phyloP scores from a whole-genome alignment of 148 eudicot species.

The Rhododendron vialii region DNA sequence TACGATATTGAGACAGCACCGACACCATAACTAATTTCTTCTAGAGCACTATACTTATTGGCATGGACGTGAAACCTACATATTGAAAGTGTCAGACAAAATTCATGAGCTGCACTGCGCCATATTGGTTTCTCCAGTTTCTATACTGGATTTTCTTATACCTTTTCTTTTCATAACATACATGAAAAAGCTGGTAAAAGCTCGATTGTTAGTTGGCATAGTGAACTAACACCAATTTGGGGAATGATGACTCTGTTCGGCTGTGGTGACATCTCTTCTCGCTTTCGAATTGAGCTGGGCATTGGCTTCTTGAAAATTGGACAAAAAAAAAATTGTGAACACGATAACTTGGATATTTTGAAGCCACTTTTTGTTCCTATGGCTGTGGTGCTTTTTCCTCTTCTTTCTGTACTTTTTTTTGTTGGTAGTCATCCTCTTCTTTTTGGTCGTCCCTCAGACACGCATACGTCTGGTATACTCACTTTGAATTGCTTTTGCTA shows the following conservation, averaged over 20 bases:
- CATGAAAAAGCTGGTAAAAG: neutral
- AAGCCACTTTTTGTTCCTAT: neutral
- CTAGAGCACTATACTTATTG: neutral
- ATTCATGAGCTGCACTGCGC: neutral
- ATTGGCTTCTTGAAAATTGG: neutral
- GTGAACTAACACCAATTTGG: neutral
- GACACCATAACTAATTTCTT: neutral
- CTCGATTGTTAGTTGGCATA: neutral
- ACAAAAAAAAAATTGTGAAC: neutral
- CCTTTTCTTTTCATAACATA: neutral
- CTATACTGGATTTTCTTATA: neutral
- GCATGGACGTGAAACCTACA: neutral
- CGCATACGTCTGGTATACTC: neutral
- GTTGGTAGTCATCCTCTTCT: neutral
- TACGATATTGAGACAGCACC: neutral
- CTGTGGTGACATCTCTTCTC: neutral
- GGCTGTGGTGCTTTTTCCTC: neutral
- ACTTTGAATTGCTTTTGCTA: constrained; percentile 6
- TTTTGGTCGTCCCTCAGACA: neutral
- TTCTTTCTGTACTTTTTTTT: neutral
- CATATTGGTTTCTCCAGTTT: neutral
- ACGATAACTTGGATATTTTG: neutral
- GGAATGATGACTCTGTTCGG: neutral
- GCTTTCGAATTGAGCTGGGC: neutral
- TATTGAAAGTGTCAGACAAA: neutral